Conservation (phyloP, 306 rosid species). For the Mimosa pudica region DNA sequence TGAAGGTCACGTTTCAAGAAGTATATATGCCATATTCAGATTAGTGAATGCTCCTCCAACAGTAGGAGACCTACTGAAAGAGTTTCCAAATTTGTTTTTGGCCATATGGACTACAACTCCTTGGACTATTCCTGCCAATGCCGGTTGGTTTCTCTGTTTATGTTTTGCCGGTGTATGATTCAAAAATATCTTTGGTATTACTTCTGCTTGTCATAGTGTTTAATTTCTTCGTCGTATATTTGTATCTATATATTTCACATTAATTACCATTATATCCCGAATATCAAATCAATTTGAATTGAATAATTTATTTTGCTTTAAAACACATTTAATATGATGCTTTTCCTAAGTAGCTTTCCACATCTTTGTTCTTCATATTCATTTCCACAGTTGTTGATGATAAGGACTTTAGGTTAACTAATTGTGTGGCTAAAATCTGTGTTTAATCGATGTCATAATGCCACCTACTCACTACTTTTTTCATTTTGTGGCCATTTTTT, state of each 20-base stretch:
- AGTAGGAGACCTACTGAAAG: constrained; percentile 59
- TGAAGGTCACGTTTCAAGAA: constrained; percentile 87
- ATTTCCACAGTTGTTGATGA: constrained; percentile 18
- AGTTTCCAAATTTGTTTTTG: constrained; percentile 77
- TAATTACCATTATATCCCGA: constrained; percentile 30
- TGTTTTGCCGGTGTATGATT: constrained; percentile 22
- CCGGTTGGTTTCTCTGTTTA: constrained; percentile 65
- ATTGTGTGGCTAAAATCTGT: not conserved
- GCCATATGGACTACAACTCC: constrained; percentile 99
- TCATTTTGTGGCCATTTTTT: constrained; percentile 8
- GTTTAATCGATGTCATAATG: not conserved
- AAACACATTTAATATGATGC: constrained; percentile 27
- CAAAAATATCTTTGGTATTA: constrained; percentile 9
- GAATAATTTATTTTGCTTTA: constrained; percentile 6
- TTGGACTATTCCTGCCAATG: constrained; percentile 98
- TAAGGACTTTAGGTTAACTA: not conserved
- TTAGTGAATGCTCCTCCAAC: constrained; percentile 49
- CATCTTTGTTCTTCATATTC: constrained; percentile 24
- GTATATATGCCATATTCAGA: constrained; percentile 86
- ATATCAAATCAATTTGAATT: constrained; percentile 17
- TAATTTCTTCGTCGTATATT: not conserved
- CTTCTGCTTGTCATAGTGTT: constrained; percentile 25
- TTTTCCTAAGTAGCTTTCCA: constrained; percentile 21
- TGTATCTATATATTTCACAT: constrained; percentile 9
- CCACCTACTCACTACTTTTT: not conserved